Percentiles rank a stretch among this genome's conserved stretches.
These are phyloP conservation scores for Haberlea rhodopensis DNA, from an alignment of 257 asterid species.

Conservation along the genomic window DNA sequence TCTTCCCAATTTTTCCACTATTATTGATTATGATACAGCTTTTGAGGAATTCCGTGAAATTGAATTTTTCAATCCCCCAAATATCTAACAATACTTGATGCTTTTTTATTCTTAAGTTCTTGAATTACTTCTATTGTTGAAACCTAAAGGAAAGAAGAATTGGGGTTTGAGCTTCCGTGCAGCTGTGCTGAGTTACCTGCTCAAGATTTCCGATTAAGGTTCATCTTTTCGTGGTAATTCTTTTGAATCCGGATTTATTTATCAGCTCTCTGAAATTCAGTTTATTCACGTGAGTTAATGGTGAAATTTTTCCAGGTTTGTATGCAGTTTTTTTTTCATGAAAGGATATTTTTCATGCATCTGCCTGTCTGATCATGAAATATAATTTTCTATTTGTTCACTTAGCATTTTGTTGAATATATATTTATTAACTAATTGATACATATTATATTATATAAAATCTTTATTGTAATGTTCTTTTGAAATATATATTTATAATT, in stretches of 20 bases:
- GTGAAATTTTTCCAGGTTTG: slow-evolving; percentile 3
- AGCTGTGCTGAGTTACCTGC: slow-evolving; percentile 32
- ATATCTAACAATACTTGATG: too few relatives aligned
- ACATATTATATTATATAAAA: too few relatives aligned
- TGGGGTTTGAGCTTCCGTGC: too few relatives aligned
- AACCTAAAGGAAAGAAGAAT: too few relatives aligned
- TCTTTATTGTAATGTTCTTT: too few relatives aligned
- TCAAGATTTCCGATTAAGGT: slow-evolving; percentile 25
- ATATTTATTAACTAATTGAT: too few relatives aligned
- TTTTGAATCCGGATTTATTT: slow-evolving; percentile 2
- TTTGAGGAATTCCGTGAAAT: slow-evolving; percentile 20
- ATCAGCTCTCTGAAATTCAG: background rate
- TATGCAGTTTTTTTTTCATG: background rate
- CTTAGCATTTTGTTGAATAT: too few relatives aligned
- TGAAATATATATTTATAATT: too few relatives aligned
- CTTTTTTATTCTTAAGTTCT: too few relatives aligned
- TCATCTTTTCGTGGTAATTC: slow-evolving; percentile 30
- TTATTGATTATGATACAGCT: background rate
- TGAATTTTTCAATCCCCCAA: too few relatives aligned
- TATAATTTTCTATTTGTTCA: too few relatives aligned
- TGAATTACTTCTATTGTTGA: too few relatives aligned
- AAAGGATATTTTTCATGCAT: background rate
- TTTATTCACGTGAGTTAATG: slow-evolving; percentile 14
- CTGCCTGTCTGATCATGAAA: slow-evolving; percentile 3
- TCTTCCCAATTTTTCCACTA: slow-evolving; percentile 11